phyloP scores from a whole-genome alignment of 2,329 filamentous ascomycete species.

The Penicillium polonicum region DNA sequence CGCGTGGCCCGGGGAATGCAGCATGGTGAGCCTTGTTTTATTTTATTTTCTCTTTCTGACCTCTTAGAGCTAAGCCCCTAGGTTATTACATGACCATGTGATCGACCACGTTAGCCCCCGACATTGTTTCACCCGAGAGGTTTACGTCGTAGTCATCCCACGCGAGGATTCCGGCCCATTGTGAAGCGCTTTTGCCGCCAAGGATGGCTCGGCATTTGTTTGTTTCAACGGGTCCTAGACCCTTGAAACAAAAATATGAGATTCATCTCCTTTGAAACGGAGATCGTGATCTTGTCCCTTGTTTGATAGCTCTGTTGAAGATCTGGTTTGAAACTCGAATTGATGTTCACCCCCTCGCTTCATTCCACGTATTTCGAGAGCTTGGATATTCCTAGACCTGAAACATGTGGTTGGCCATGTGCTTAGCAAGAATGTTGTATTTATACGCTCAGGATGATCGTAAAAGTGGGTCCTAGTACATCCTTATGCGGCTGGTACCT shows the following conservation, averaged over 20 bases:
- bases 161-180: constrained; percentile 17
- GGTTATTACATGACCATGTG: constrained; percentile 21
- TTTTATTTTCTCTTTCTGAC: not conserved
- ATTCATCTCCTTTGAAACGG: constrained; percentile 1
- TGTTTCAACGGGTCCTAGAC: constrained; percentile 10
- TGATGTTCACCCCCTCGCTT: constrained; percentile 20
- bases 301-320: constrained; percentile 14
- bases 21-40: not conserved
- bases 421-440: constrained; percentile 12
- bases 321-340: constrained; percentile 7
- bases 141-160: constrained; percentile 9
- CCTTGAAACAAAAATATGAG: constrained; percentile 4
- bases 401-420: constrained; percentile 29
- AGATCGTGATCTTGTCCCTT: constrained; percentile 14
- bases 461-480: constrained; percentile 5
- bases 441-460: constrained; percentile 6
- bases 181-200: constrained; percentile 18
- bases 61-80: constrained; percentile 3
- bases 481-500: constrained; percentile 21
- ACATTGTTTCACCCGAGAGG: constrained; percentile 22
- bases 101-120: constrained; percentile 26
- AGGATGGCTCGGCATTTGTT: not conserved
- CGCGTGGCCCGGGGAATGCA: constrained; percentile 16
- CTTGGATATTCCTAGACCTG: constrained; percentile 13
- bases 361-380: constrained; percentile 20